A percentile compares a stretch with the other conserved stretches of the same genome.
phyloP scores from a whole-genome alignment of 2,329 filamentous ascomycete species.

The Fusarium nurragi region DNA sequence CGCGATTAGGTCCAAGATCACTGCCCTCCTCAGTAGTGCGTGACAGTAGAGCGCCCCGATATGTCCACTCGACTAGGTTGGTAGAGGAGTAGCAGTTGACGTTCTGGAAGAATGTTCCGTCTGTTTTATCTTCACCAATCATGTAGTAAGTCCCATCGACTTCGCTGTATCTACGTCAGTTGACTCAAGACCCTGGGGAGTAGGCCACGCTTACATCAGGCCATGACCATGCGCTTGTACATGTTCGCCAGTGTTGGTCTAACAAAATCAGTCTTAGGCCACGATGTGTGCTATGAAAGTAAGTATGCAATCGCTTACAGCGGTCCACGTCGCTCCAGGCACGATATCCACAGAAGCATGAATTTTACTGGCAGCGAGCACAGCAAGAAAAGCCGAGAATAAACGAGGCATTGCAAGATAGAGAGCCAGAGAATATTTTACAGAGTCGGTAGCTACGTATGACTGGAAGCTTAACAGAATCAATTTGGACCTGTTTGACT shows the following conservation, averaged over 20 bases:
- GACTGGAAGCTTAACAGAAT: background rate
- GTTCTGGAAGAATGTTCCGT: conserved; percentile 69
- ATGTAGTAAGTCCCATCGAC: conserved; percentile 70
- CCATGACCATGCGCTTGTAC: conserved; percentile 74
- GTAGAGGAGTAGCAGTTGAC: conserved; percentile 74
- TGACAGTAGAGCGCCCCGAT: conserved; percentile 67
- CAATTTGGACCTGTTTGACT: background rate
- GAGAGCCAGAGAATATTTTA: background rate
- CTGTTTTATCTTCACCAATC: conserved; percentile 75
- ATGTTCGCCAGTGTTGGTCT: conserved; percentile 61
- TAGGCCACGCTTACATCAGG: conserved; percentile 57
- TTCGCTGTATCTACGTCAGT: conserved; percentile 11
- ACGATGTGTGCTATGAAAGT: accelerated
- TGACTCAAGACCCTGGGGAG: accelerated
- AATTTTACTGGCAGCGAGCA: conserved; percentile 5
- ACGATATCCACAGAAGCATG: conserved; percentile 49
- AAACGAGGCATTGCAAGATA: conserved; percentile 5
- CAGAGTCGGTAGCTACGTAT: background rate
- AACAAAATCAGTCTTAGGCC: accelerated
- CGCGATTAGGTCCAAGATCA: conserved; percentile 68
- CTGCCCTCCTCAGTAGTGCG: conserved; percentile 55
- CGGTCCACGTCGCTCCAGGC: conserved; percentile 59
- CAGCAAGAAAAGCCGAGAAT: conserved; percentile 3
- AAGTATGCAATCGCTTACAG: conserved; percentile 40
- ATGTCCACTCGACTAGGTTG: conserved; percentile 71